Percentiles rank a stretch among this genome's conserved stretches.
phyloP scores from a whole-genome alignment of 169 alveolate species.

The Plasmodium gaboni region DNA sequence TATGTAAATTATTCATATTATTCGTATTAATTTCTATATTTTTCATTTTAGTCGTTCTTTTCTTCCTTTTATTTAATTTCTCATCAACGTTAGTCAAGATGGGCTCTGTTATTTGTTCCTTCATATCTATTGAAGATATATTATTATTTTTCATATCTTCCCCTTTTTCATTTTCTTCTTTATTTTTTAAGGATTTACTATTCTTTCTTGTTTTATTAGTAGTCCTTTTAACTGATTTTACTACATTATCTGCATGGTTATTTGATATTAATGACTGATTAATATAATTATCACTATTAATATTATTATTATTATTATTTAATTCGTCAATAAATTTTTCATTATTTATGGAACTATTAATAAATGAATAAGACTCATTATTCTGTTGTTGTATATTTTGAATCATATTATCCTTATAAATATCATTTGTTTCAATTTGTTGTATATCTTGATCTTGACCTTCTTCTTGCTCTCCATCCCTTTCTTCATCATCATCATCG shows the following conservation, averaged over 20 bases:
- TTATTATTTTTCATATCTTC: neutral
- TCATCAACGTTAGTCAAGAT: too few species aligned
- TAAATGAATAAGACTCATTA: slow-evolving; percentile 14
- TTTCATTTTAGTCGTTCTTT: too few species aligned
- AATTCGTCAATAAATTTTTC: neutral
- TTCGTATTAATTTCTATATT: too few species aligned
- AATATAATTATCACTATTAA: neutral
- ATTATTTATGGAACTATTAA: neutral
- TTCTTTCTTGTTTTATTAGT: neutral
- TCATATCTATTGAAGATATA: neutral
- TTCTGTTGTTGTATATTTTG: neutral
- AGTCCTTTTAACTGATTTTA: neutral
- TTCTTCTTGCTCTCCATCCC: too few species aligned
- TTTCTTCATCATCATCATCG: neutral
- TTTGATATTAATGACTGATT: too few species aligned
- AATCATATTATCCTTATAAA: too few species aligned
- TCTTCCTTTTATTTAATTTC: too few species aligned
- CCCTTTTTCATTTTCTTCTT: neutral
- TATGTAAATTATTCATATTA: too few species aligned
- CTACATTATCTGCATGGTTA: too few species aligned
- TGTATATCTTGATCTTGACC: too few species aligned
- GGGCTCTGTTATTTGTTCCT: neutral
- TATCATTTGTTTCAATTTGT: too few species aligned
- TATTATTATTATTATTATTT: neutral
- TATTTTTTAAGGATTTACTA: neutral